phyloP scores from a whole-genome alignment of 2,329 filamentous ascomycete genomes.

The Cercospora nicotianae region DNA sequence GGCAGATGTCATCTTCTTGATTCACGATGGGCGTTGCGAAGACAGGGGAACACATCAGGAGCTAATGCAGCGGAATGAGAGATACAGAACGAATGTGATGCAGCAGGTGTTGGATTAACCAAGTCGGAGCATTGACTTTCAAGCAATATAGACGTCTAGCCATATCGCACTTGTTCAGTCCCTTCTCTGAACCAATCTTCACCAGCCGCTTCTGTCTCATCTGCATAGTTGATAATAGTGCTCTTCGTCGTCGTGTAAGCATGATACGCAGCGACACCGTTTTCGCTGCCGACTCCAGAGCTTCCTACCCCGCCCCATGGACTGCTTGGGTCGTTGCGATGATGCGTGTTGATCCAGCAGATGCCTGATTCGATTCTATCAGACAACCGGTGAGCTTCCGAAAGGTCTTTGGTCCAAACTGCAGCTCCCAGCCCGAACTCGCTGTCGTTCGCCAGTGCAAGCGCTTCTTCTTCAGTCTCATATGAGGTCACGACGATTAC shows the following conservation, averaged over 20 bases:
- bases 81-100: constrained; percentile 34
- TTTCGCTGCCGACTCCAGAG: constrained; percentile 70
- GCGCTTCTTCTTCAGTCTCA: constrained; percentile 43
- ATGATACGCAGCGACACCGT: constrained; percentile 58
- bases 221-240: constrained; percentile 68
- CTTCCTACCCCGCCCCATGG: constrained; percentile 67
- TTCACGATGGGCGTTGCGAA: constrained; percentile 40
- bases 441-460: constrained; percentile 52
- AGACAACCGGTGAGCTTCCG: constrained; percentile 54
- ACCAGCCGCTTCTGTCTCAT: constrained; percentile 51
- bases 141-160: constrained; percentile 40
- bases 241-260: constrained; percentile 59
- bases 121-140: neutral
- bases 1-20: constrained; percentile 43
- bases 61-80: constrained; percentile 39
- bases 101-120: constrained; percentile 3
- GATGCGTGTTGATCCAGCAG: constrained; percentile 64
- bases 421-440: constrained; percentile 54
- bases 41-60: constrained; percentile 44
- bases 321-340: constrained; percentile 70
- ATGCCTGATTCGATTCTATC: constrained; percentile 63
- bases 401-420: constrained; percentile 53
- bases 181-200: constrained; percentile 71
- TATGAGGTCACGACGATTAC: constrained; percentile 50
- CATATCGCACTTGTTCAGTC: constrained; percentile 59